Conservation (phyloP, 129 eudicot genomes). For the Artemisia annua region DNA sequence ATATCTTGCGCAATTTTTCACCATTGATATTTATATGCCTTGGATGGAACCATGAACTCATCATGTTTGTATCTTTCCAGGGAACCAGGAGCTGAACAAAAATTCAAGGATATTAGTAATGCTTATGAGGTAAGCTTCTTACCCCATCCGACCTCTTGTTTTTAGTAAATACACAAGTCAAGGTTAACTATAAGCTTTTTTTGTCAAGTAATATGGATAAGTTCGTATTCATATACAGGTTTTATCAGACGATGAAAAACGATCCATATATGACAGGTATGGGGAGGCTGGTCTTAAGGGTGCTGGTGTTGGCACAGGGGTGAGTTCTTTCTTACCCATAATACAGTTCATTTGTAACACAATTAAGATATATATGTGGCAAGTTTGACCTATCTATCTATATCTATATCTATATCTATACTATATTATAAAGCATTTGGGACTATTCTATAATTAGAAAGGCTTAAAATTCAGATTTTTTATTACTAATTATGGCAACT, state of each 20-base stretch:
- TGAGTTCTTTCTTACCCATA: constrained; percentile 39
- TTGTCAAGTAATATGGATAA: constrained; percentile 3
- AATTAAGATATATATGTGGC: too few relatives aligned
- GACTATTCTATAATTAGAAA: too few relatives aligned
- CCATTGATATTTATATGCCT: background rate
- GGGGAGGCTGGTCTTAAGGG: constrained; percentile 99
- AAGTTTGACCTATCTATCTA: too few relatives aligned
- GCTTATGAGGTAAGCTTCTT: constrained; percentile 78
- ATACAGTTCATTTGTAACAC: background rate
- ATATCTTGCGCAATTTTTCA: background rate
- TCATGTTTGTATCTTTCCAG: constrained; percentile 39
- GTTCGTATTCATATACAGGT: constrained; percentile 52
- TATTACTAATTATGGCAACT: too few relatives aligned
- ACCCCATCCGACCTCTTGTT: constrained; percentile 19
- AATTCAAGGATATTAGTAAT: constrained; percentile 91
- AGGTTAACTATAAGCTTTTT: background rate
- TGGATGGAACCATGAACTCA: constrained; percentile 9
- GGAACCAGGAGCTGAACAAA: constrained; percentile 90
- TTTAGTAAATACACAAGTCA: constrained; percentile 10
- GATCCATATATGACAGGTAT: constrained; percentile 88
- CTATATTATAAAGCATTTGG: too few relatives aligned
- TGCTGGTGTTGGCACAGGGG: constrained; percentile 81
- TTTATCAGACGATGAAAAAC: constrained; percentile 94
- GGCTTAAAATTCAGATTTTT: too few relatives aligned
- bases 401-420: too few relatives aligned